Conservation (phyloP, 2,329 filamentous ascomycete genomes). For the Bipolaris zeicola region DNA sequence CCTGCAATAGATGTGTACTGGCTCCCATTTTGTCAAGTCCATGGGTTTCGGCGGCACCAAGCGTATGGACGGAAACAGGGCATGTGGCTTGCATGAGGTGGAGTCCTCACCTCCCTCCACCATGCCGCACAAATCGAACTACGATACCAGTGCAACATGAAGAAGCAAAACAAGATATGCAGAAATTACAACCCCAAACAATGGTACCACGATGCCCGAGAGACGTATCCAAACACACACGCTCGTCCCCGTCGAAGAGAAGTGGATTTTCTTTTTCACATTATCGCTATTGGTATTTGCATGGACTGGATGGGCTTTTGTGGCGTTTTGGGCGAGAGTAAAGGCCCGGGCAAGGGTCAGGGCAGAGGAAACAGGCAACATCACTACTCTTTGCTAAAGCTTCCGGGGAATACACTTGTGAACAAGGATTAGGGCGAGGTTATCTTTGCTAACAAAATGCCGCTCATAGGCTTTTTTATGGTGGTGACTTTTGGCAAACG, state of each 20-base stretch:
- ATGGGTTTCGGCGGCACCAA: neutral
- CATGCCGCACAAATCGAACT: neutral
- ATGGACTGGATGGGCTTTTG: neutral
- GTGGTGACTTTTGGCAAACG: too few species aligned
- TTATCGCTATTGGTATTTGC: neutral
- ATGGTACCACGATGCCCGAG: too few species aligned
- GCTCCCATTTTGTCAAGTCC: too few species aligned
- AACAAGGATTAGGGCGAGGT: neutral
- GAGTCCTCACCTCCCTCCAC: neutral
- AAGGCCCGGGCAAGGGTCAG: neutral
- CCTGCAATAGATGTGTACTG: constrained; percentile 28
- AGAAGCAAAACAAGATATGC: neutral
- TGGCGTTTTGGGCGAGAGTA: neutral
- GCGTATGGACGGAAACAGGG: neutral
- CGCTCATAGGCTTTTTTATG: too few species aligned
- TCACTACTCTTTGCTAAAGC: constrained; percentile 2
- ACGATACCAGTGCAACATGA: neutral
- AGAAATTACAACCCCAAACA: too few species aligned
- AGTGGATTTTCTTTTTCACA: neutral
- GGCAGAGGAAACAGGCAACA: neutral
- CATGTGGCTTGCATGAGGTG: neutral
- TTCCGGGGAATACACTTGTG: neutral
- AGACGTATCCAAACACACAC: too few species aligned
- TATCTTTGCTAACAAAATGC: too few species aligned
- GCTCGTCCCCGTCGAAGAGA: neutral